Evolutionary conservation across 352 stramenopile species (phyloP).

Genomic region (Pythium plurisporium): DNA sequence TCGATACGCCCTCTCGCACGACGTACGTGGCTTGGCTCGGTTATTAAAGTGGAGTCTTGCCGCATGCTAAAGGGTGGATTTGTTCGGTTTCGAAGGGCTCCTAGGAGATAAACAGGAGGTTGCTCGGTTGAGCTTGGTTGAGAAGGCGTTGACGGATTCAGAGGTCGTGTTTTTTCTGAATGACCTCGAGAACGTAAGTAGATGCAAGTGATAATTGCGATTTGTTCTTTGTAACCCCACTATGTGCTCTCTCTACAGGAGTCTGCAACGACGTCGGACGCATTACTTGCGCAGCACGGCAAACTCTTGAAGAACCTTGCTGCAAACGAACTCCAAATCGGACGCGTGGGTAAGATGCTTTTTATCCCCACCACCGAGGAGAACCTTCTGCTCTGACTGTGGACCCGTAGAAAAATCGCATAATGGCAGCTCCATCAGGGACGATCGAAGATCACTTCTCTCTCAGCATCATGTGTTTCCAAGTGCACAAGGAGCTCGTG

Average conservation of each 20-base stretch:
- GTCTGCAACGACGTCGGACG: conserved; percentile 2
- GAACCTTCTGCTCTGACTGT: too few relatives aligned
- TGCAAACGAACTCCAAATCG: conserved; percentile 1
- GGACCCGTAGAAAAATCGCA: background rate
- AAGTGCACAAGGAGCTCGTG: background rate
- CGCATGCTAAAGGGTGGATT: too few relatives aligned
- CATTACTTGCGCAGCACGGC: conserved; percentile 2
- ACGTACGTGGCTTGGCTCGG: conserved; percentile 23
- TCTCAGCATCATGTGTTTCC: background rate
- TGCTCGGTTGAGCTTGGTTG: conserved; percentile 33
- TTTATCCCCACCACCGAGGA: too few relatives aligned
- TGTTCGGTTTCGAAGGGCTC: conserved; percentile 33
- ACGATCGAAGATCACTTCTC: too few relatives aligned
- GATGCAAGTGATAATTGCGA: background rate
- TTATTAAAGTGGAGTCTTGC: too few relatives aligned
- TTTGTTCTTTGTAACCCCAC: too few relatives aligned
- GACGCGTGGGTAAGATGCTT: background rate
- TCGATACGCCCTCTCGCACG: conserved; percentile 29
- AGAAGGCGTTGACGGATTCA: conserved; percentile 57
- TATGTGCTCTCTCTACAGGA: too few relatives aligned
- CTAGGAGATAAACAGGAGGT: conserved; percentile 43
- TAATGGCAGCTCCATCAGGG: background rate
- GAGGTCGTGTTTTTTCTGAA: conserved; percentile 80
- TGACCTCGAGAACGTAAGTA: conserved; percentile 50
- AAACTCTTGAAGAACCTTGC: conserved; percentile 4